Percentiles rank a stretch among this genome's conserved stretches.
These are phyloP conservation scores for Catunica adiposa DNA, from an alignment of 2,329 filamentous ascomycete genomes.

Conservation along the genomic window DNA sequence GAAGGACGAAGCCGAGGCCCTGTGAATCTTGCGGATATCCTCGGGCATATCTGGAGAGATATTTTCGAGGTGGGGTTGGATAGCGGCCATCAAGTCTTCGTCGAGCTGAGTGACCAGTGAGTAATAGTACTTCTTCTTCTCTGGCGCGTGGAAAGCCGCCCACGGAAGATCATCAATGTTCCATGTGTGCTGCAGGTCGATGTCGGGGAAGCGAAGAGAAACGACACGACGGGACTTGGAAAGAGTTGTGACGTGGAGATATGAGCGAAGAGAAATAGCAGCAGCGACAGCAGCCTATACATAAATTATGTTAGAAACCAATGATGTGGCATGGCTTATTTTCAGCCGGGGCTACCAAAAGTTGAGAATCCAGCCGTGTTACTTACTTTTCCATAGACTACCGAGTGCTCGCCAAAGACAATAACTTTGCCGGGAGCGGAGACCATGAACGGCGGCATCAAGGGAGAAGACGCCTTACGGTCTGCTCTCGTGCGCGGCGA, in stretches of 20 bases:
- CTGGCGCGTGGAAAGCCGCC: conserved; percentile 59
- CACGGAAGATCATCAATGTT: conserved; percentile 85
- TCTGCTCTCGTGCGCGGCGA: conserved; percentile 25
- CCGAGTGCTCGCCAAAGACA: conserved; percentile 91
- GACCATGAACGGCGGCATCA: conserved; percentile 90
- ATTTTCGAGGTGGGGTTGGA: conserved; percentile 59
- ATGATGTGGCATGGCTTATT: not conserved
- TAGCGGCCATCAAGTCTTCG: conserved; percentile 59
- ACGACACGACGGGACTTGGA: conserved; percentile 85
- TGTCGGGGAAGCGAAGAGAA: conserved; percentile 77
- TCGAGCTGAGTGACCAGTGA: conserved; percentile 75
- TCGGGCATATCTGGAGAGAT: conserved; percentile 53
- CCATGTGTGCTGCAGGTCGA: conserved; percentile 81
- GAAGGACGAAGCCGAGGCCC: conserved; percentile 66
- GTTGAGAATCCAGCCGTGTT: not conserved
- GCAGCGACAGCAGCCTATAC: conserved; percentile 75
- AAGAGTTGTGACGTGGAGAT: conserved; percentile 85
- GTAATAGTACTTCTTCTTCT: conserved; percentile 91
- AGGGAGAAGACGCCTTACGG: conserved; percentile 44
- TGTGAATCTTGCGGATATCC: conserved; percentile 67
- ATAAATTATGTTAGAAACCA: conserved; percentile 3
- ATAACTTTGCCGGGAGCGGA: conserved; percentile 97
- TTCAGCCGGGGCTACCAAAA: not conserved
- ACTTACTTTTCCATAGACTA: conserved; percentile 83
- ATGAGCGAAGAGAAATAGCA: conserved; percentile 85